Conservation (phyloP, 1,284 basidiomycete species). For the Sporisorium sorghi region DNA sequence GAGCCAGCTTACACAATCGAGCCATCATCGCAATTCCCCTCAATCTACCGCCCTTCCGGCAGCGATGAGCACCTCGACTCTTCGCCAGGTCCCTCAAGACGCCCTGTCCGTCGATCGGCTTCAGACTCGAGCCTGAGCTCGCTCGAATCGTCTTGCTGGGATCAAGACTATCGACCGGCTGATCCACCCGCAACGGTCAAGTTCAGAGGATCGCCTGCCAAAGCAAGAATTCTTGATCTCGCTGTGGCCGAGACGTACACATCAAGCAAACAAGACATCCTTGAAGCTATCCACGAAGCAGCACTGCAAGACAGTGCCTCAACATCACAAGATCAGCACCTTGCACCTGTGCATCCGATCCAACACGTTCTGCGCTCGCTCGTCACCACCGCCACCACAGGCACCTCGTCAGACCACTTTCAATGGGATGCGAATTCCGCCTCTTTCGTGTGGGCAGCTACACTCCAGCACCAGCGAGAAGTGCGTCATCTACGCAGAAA, state of each 20-base stretch:
- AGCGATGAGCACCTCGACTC: constrained; percentile 23
- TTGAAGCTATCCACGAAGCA: constrained; percentile 36
- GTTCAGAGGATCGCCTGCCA: constrained; percentile 29
- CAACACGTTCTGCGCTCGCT: constrained; percentile 36
- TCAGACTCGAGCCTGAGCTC: constrained; percentile 35
- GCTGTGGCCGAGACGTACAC: constrained; percentile 12
- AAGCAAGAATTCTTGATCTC: constrained; percentile 24
- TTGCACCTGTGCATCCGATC: constrained; percentile 40
- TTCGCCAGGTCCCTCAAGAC: constrained; percentile 24
- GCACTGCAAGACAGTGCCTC: neutral
- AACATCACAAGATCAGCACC: constrained; percentile 12
- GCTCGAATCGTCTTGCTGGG: constrained; percentile 25
- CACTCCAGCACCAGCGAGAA: constrained; percentile 19
- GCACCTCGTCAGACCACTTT: constrained; percentile 48
- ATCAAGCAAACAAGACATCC: constrained; percentile 1
- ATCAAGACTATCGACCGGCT: constrained; percentile 13
- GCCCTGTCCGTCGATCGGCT: constrained; percentile 8
- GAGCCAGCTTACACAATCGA: constrained; percentile 1
- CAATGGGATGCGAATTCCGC: constrained; percentile 44
- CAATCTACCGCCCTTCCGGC: neutral
- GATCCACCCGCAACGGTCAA: constrained; percentile 16
- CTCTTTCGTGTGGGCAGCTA: constrained; percentile 43
- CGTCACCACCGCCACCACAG: constrained; percentile 34
- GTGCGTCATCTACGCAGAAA: constrained; percentile 23
- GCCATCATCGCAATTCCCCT: neutral